Percentiles rank a stretch among this genome's conserved stretches.
phyloP scores from a whole-genome alignment of 164 flowering plant species.

The Houttuynia cordata region DNA sequence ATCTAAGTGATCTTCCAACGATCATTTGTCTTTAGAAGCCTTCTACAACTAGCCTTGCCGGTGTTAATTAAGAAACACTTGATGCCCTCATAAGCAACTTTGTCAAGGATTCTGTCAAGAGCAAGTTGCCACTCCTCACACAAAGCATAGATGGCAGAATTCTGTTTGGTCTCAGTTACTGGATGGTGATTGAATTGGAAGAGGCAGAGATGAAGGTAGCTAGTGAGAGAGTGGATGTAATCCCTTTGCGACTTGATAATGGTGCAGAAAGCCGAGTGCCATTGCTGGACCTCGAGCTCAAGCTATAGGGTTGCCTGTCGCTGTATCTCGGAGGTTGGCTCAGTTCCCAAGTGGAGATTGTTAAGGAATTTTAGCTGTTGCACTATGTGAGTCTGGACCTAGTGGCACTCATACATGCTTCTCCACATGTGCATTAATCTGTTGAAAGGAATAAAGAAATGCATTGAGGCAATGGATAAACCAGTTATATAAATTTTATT shows the following conservation, averaged over 20 bases:
- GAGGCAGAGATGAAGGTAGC: slow-evolving; percentile 83
- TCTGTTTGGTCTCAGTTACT: slow-evolving; percentile 31
- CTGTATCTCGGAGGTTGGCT: slow-evolving; percentile 80
- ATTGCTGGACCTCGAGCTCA: slow-evolving; percentile 79
- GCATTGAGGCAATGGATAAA: too few relatives aligned
- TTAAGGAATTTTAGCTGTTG: slow-evolving; percentile 81
- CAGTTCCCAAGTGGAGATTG: slow-evolving; percentile 23
- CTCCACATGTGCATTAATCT: too few relatives aligned
- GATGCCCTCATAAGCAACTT: slow-evolving; percentile 92
- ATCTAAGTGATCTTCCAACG: too few relatives aligned
- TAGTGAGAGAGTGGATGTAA: too few relatives aligned
- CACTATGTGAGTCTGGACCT: slow-evolving; percentile 88
- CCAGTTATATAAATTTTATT: too few relatives aligned
- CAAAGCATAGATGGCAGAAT: slow-evolving; percentile 60
- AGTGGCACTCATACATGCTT: slow-evolving; percentile 92
- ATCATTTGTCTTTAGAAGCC: too few relatives aligned
- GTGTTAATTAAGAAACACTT: slow-evolving; percentile 78
- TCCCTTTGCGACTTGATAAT: too few relatives aligned
- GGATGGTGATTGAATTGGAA: slow-evolving; percentile 56
- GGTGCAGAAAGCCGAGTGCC: too few relatives aligned
- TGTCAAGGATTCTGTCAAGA: slow-evolving; percentile 73
- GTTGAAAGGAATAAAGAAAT: too few relatives aligned
- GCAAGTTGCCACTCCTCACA: slow-evolving; percentile 92
- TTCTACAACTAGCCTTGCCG: too few relatives aligned
- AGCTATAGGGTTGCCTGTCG: slow-evolving; percentile 88